Evolutionary conservation across 805 yeast species (phyloP).

Genomic region (Wickerhamomyces canadensis): DNA sequence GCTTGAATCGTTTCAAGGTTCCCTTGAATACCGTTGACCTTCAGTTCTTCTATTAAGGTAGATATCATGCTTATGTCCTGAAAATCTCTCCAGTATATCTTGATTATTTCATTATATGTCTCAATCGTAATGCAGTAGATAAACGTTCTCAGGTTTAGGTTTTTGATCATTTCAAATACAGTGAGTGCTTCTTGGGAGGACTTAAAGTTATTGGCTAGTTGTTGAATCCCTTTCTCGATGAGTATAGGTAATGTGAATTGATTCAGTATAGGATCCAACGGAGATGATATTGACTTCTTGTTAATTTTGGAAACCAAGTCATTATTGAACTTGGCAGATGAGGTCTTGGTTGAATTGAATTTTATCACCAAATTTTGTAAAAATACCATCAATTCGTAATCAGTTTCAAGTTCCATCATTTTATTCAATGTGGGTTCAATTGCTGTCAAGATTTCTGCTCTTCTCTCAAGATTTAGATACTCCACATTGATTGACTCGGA

Average conservation of each 20-base stretch:
- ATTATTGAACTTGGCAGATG: neutral
- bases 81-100: slow-evolving; percentile 33
- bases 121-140: slow-evolving; percentile 32
- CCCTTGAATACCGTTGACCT: slow-evolving; percentile 35
- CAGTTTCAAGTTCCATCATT: neutral
- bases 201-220: slow-evolving; percentile 6
- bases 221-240: slow-evolving; percentile 6
- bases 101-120: slow-evolving; percentile 32
- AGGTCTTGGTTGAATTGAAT: neutral
- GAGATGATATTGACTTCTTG: slow-evolving; percentile 1
- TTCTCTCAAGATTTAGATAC: neutral
- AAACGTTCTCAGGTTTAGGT: slow-evolving; percentile 28
- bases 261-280: slow-evolving; percentile 9
- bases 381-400: neutral
- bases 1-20: slow-evolving; percentile 26
- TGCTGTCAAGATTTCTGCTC: neutral
- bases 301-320: slow-evolving; percentile 1
- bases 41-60: slow-evolving; percentile 32
- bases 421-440: neutral
- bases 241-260: slow-evolving; percentile 13
- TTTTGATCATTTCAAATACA: slow-evolving; percentile 30
- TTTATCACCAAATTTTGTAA: neutral
- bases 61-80: slow-evolving; percentile 31
- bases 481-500: neutral
- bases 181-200: slow-evolving; percentile 25